Base-by-base conservation (phyloP, 2,329 filamentous ascomycete species). In the Didymella segeticola region DNA sequence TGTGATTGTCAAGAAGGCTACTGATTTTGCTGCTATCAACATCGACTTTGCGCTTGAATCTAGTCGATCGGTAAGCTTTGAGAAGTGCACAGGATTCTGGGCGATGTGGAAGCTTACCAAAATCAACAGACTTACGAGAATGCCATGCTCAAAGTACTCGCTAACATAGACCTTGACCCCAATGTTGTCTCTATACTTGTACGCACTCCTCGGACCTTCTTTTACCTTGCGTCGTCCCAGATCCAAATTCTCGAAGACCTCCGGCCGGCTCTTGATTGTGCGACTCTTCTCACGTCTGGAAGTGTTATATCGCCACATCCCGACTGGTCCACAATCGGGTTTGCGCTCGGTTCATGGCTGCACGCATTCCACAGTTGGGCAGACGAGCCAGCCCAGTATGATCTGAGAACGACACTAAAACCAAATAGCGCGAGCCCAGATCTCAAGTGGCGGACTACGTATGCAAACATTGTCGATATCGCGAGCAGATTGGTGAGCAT, bases 171-270 rank as follows among this genome's bases (percentile, higher is more conserved):
- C 5, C 6, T 50, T 4, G 20, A 6, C 11, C 17, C 25, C 14
- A 15, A 5, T 11, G 23, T 30, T 0, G 6, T n/a, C 12, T 11
- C 17, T 4, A 29, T 37, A 4, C 11, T 22, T 3, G 11, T 43
- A 10, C 3, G 12, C 12, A 25, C 38, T 9, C 38, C 47, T 11
- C 23, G 5, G 1, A 19, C 5, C 14, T 15, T 43, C 9, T 42
- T 37, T 26, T 50, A 50, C 9, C 12, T 29, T 2, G 1, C 30
- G 5, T 14, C 17, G 5, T 20, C 25, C 3, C 17, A 30, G 3
- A 30, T 43, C 11, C 47, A 50, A 4, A 25, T 50, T 14, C 29
- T 50, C 23, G 38, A 50, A 30, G 38, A 50, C 10, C 38, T 43
- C 12, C 14, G n/a, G 17, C 47, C 47, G 12, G 38, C 38, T 2